phyloP scores from a whole-genome alignment of 345 rosid genomes.

The Sapria himalayana region DNA sequence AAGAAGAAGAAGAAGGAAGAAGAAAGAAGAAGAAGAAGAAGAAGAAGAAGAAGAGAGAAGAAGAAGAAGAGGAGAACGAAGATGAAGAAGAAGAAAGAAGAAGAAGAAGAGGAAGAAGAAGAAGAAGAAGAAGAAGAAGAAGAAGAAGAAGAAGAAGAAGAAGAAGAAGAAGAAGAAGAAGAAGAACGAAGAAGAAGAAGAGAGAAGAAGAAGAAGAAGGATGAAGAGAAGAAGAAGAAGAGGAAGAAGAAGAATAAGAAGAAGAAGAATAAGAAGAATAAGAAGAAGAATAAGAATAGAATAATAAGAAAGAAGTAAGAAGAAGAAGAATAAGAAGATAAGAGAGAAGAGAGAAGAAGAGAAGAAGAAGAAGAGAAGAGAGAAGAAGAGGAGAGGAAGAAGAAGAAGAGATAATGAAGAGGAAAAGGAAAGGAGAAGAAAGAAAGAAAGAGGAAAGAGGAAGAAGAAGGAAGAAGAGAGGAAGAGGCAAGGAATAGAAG shows the following conservation, averaged over 20 bases:
- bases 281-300: too few relatives aligned
- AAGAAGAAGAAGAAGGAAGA: neutral
- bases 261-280: too few relatives aligned
- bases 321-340: too few relatives aligned
- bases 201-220: too few relatives aligned
- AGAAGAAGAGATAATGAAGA: too few relatives aligned
- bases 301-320: too few relatives aligned
- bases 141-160: neutral
- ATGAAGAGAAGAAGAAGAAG: too few relatives aligned
- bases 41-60: neutral
- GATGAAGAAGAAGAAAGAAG: too few relatives aligned
- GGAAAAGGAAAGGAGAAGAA: neutral
- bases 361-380: neutral
- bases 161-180: neutral
- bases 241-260: too few relatives aligned
- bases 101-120: neutral
- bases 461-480: neutral
- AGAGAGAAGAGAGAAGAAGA: neutral
- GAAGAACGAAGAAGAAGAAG: too few relatives aligned
- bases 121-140: neutral
- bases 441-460: neutral
- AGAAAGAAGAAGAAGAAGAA: neutral
- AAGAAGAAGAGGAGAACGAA: neutral
- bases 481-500: neutral
- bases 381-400: neutral